Evolutionary conservation across 2,329 filamentous ascomycete genomes (phyloP).

Genomic region (Penicillium crustosum): DNA sequence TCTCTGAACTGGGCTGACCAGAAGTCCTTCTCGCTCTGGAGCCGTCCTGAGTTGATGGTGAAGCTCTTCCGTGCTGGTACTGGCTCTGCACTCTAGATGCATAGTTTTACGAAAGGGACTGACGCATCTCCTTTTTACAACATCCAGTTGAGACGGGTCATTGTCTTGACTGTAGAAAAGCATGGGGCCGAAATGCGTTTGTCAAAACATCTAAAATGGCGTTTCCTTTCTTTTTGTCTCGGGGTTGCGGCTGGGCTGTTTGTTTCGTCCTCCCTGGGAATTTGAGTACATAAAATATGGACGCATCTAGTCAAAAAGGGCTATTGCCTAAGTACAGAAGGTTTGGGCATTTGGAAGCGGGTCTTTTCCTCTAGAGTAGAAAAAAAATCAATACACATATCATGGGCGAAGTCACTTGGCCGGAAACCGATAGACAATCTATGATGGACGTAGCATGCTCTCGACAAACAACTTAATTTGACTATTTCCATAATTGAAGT

Average conservation of each 20-base stretch:
- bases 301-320: not conserved
- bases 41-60: constrained; percentile 36
- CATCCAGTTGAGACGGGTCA: not conserved
- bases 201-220: not conserved
- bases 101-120: not conserved
- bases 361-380: not conserved
- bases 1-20: constrained; percentile 30
- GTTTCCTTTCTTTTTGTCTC: constrained; percentile 1
- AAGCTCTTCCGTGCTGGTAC: constrained; percentile 21
- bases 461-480: not conserved
- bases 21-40: constrained; percentile 39
- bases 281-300: not conserved
- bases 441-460: not conserved
- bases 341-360: not conserved
- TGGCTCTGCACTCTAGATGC: not conserved
- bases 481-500: not conserved
- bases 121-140: not conserved
- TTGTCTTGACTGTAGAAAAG: not conserved
- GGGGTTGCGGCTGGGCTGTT: not conserved
- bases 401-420: not conserved
- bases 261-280: not conserved
- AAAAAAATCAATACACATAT: not conserved
- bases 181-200: not conserved
- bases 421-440: not conserved
- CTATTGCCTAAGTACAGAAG: not conserved